Percentiles rank a stretch among this genome's conserved stretches.
Evolutionary conservation across 2,329 filamentous ascomycete genomes (phyloP).

Genomic region (Penicillium italicum): DNA sequence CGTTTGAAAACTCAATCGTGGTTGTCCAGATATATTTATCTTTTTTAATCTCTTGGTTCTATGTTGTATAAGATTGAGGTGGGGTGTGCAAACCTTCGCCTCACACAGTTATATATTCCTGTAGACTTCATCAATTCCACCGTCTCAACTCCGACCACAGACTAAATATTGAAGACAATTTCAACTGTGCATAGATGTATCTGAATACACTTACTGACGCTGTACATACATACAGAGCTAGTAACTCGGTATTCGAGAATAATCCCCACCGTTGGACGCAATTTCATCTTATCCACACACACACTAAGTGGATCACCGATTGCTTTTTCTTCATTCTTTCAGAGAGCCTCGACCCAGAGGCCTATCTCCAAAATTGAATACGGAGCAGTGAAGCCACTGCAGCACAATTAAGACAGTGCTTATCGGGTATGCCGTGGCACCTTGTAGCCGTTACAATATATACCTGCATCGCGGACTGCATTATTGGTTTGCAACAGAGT

Average conservation of each 20-base stretch:
- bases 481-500: background rate
- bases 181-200: background rate
- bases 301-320: constrained; percentile 19
- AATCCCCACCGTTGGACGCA: constrained; percentile 20
- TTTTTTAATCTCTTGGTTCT: background rate
- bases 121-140: background rate
- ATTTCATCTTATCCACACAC: constrained; percentile 17
- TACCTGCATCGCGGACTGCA: background rate
- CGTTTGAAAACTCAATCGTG: background rate
- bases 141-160: background rate
- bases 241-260: constrained; percentile 7
- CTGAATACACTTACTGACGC: background rate
- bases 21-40: constrained; percentile 3
- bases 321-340: constrained; percentile 15
- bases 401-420: background rate
- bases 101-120: background rate
- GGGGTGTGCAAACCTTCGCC: background rate
- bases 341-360: constrained; percentile 17
- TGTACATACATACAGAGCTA: constrained; percentile 11
- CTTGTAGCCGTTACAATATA: background rate
- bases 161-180: background rate
- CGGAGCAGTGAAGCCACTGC: background rate
- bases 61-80: background rate
- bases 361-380: constrained; percentile 3
- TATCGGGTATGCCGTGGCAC: background rate